Evolutionary conservation across 805 yeast species (phyloP), one percentile per base, ranked within the genome.

Genomic region (Candida michaelii): DNA sequence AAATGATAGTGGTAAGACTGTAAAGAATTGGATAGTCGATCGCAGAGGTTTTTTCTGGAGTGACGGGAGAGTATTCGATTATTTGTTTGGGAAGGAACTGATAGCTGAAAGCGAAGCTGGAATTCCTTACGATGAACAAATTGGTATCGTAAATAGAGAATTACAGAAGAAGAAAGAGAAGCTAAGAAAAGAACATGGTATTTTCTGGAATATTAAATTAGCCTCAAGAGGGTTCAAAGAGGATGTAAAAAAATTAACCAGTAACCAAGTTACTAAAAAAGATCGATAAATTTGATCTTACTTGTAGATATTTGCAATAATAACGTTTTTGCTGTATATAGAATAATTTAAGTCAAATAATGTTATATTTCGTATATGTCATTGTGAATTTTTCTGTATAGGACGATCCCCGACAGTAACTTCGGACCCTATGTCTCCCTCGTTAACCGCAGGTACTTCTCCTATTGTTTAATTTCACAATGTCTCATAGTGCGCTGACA

Each of bases 1-100:
- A 6, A 62, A 67, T 16, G 74, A 76, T 15, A 43, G 46, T 11
- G 48, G 50, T 3, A 56, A 51, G 18, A 40, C 42, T 8, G 43
- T 39, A 5, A 69, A 77, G 30, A 88, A 86, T 17, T 87, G 90
- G 88, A 65, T 84, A 13, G 84, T 86, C 14, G 96, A 88, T 58
- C 72, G 96, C 50, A 82, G 80, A 53, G 96, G 95, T 10, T 88
- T 89, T 71, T 88, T 85, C 66, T 88, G 95, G 95, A 90, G 93
- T 25, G 95, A 88, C 60, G 96, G 95, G 12, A 72, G 96, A 45
- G 84, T 88, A 1, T 84, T 83, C 62, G 96, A 88, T 59, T 76
- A 79, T 40, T 54, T 88, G n/a, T 84, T 88, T 52, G 93, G 95
- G 16, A 83, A 85, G 55, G 93, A 86, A 56, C 63, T 85, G 1